These are phyloP conservation scores for Cercophora newfieldiana DNA, from an alignment of 495 filamentous ascomycete genomes.

Conservation along the genomic window DNA sequence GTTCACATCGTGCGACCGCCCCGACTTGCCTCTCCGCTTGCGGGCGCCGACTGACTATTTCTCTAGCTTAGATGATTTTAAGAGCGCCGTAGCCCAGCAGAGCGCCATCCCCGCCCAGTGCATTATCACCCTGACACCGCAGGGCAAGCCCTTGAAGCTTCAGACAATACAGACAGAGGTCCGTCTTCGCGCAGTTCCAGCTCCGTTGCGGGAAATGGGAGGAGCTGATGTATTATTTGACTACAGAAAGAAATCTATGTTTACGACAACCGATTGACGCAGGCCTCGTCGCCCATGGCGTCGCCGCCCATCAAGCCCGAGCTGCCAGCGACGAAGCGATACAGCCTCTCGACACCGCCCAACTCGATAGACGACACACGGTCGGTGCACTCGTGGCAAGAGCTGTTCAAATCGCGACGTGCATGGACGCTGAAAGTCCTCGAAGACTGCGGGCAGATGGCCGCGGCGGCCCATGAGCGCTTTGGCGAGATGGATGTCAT, in stretches of 20 bases:
- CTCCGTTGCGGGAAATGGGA: background rate
- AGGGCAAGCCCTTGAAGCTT: slow-evolving; percentile 75
- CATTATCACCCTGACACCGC: slow-evolving; percentile 80
- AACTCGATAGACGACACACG: slow-evolving; percentile 72
- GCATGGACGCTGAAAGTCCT: slow-evolving; percentile 73
- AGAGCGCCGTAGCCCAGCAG: slow-evolving; percentile 67
- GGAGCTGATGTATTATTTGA: slow-evolving; percentile 10
- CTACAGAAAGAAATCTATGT: slow-evolving; percentile 80
- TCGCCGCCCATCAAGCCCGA: slow-evolving; percentile 47
- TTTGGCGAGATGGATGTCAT: slow-evolving; percentile 71
- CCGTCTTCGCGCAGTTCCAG: slow-evolving; percentile 25
- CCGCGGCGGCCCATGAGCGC: slow-evolving; percentile 46
- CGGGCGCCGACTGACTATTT: slow-evolving; percentile 15
- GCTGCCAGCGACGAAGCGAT: slow-evolving; percentile 58
- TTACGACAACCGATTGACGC: slow-evolving; percentile 72
- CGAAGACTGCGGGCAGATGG: slow-evolving; percentile 61
- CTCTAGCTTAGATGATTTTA: slow-evolving; percentile 58
- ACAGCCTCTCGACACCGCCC: slow-evolving; percentile 60
- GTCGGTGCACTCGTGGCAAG: slow-evolving; percentile 78
- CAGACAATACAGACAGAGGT: slow-evolving; percentile 78
- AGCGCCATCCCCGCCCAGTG: slow-evolving; percentile 65
- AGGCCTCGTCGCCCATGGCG: slow-evolving; percentile 43
- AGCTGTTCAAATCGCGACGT: slow-evolving; percentile 70
- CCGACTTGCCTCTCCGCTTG: background rate
- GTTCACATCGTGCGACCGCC: slow-evolving; percentile 63